Base-by-base conservation (phyloP, 805 yeast genomes). In the Jamesozyma lodderae region DNA sequence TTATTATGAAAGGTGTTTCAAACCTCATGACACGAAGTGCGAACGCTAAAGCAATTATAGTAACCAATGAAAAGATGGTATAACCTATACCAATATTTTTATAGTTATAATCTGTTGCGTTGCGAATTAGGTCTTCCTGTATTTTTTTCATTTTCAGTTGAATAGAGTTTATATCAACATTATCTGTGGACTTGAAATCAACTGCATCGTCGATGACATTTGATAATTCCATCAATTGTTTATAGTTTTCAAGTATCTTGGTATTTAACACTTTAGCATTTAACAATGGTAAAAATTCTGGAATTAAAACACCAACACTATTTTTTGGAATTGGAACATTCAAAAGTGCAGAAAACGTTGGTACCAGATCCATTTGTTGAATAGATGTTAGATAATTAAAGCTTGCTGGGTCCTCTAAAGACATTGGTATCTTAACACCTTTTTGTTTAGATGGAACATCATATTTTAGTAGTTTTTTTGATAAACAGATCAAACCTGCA, bases 281-380 rank as follows among this genome's bases (percentile, higher is more conserved):
- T 72, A 82, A 77, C 2, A 82, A 51, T 0, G 63, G 62, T 13
- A 85, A 61, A 18, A 87, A 59, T 3, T 74, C 73, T 0, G 68
- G 64, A 4, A 86, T 72, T 5, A 88, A 50, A 0, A 80, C 68
- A 2, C 98, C 98, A 10, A 87, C 67, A 52, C 81, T 90, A 57
- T 88, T 90, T 60, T 72, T 85, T 0, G 99, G 98, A 25, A 92
- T 73, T 0, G 99, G 96, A 4, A 87, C 53, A 5, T 95, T 95
- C 49, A 87, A 63, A 14, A 88, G 62, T 19, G 84, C 64, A 0
- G 95, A 76, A 9, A 90, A 53, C 0, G 96, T 88, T n/a, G 98
- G 85, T 3, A 90, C 97, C 25, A 92, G 62, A 57, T 92, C 98
- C 38, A 90, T 86, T 57, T 92, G 99, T 46, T 81, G 77, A 10